Evolutionary conservation across 2,329 filamentous ascomycete species (phyloP).

Genomic region (Aureobasidium sp.): DNA sequence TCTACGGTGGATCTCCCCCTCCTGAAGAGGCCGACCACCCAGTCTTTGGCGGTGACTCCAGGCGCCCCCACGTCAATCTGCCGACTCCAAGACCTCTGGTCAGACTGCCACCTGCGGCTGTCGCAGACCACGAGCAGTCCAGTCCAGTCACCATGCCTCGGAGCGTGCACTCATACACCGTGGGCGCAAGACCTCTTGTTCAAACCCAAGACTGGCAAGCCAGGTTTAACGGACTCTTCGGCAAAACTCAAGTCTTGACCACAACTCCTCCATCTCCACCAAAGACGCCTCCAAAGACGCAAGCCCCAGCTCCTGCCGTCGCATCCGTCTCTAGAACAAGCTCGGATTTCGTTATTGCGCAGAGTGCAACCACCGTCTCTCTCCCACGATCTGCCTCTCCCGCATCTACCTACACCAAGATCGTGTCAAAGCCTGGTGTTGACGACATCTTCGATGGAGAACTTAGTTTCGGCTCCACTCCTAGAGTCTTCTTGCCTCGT

Average conservation of each 20-base stretch:
- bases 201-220: constrained; percentile 62
- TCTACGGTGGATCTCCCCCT: constrained; percentile 48
- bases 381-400: constrained; percentile 40
- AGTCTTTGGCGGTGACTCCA: constrained; percentile 57
- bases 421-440: constrained; percentile 31
- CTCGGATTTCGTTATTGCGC: constrained; percentile 52
- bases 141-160: constrained; percentile 33
- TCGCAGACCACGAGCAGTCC: constrained; percentile 28
- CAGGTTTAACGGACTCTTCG: constrained; percentile 68
- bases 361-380: constrained; percentile 65
- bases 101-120: constrained; percentile 59
- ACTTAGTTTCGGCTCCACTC: constrained; percentile 39
- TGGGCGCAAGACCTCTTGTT: constrained; percentile 34
- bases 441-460: constrained; percentile 36
- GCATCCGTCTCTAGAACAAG: constrained; percentile 29
- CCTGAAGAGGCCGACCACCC: constrained; percentile 67
- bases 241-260: constrained; percentile 47
- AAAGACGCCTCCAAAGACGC: constrained; percentile 31
- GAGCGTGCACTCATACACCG: constrained; percentile 31
- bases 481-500: constrained; percentile 26
- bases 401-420: constrained; percentile 17
- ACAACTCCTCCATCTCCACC: constrained; percentile 29
- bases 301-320: constrained; percentile 25
- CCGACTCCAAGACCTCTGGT: constrained; percentile 67
- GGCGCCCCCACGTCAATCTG: constrained; percentile 59